Evolutionary conservation across 2,329 filamentous ascomycete genomes (phyloP), one percentile per base, ranked within the genome.

Genomic region (Teratosphaeria zuluensis): DNA sequence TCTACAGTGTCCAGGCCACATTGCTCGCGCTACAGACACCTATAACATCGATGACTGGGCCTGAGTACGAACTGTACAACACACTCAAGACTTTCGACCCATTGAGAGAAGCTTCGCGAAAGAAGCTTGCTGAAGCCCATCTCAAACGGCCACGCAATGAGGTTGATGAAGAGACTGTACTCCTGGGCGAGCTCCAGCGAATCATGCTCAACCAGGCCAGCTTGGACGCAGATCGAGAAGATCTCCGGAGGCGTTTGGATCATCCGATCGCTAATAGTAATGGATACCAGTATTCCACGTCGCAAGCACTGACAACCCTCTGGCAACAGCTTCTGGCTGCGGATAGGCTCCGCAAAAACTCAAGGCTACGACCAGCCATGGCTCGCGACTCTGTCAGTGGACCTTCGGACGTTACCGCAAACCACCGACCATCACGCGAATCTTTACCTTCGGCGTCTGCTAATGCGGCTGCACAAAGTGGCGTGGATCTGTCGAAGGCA

Each of bases 331-430:
- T 97, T 38, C 83, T 95, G 73, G 84, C 83, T 58, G 86, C 86
- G 56, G 92, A 96, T 73, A 92, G 94, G 72, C 86, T 85, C 62
- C 95, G 95, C 79, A 96, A 96, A 75, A 86, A 90, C 59, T 90
- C 74, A 32, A 69, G 77, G 53, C 72, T 80, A 42, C 65, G 69
- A 46, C 65, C 70, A 3, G 67, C 67, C 4, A 63, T 62, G 59
- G 55, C 12, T 35, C 53, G 4, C 42, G 52, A 53, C 12, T 32
- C 54, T 46, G 16, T 35, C 31, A 19, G 21, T 16, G 52, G 52
- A 11, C 24, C n/a, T 51, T 7, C 56, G 60, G 61, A 67, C 54
- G 64, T 65, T 56, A 58, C 38, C 28, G 31, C 61, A 38, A 9
- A 67, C 66, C 11, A 66, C 54, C 67, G 65, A 7, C 59, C 56